Evolutionary conservation across 2,329 filamentous ascomycete species (phyloP).

Genomic region (Sarocladium brachiariae): DNA sequence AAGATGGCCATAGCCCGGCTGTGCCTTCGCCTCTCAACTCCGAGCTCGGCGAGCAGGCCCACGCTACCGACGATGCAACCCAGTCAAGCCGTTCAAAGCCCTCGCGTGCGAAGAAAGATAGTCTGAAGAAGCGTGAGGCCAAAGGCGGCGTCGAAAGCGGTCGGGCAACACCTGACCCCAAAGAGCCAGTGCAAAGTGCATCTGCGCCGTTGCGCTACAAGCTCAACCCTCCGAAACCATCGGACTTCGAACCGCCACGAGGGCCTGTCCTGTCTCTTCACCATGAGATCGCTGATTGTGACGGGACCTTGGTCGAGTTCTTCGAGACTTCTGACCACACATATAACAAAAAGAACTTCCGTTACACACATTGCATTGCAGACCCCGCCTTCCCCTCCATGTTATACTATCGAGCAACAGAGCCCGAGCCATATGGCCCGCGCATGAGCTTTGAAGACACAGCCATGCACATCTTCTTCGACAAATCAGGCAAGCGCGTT

Average conservation of each 20-base stretch:
- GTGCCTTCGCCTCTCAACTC: constrained; percentile 71
- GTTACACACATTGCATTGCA: constrained; percentile 85
- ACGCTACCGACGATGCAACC: constrained; percentile 38
- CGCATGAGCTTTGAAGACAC: constrained; percentile 91
- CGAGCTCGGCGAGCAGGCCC: constrained; percentile 41
- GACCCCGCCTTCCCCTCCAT: constrained; percentile 81
- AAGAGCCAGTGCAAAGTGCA: constrained; percentile 36
- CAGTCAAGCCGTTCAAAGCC: constrained; percentile 30
- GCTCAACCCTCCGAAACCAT: constrained; percentile 54
- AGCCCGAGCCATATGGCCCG: constrained; percentile 74
- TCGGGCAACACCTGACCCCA: constrained; percentile 52
- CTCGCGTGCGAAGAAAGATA: constrained; percentile 55
- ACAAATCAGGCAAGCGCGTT: constrained; percentile 65
- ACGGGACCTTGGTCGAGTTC: constrained; percentile 49
- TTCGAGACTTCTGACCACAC: constrained; percentile 59
- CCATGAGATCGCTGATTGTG: constrained; percentile 42
- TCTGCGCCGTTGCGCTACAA: constrained; percentile 53
- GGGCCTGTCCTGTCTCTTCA: constrained; percentile 50
- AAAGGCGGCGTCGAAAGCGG: constrained; percentile 46
- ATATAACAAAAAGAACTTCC: constrained; percentile 66
- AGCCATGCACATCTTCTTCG: constrained; percentile 77
- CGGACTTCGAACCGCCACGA: constrained; percentile 54
- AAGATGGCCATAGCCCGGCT: constrained; percentile 63
- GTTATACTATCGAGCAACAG: constrained; percentile 83
- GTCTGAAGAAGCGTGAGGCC: constrained; percentile 61